Evolutionary conservation across 768 basidiomycete genomes (phyloP).

Genomic region (Clathrus columnatus): DNA sequence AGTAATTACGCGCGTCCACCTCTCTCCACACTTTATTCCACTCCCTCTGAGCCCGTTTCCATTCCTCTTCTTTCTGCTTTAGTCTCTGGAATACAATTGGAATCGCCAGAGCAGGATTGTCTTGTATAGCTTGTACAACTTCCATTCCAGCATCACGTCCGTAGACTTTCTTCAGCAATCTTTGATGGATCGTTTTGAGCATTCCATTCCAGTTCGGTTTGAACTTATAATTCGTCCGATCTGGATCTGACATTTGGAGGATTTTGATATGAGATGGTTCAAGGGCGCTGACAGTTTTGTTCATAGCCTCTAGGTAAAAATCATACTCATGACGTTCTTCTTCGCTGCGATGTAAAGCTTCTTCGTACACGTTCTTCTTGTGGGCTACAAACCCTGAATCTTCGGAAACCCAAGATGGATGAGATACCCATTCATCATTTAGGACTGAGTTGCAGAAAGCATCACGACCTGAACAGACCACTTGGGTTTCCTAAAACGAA

Average conservation of each 20-base stretch:
- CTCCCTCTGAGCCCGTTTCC: conserved; percentile 94
- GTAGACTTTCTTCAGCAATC: conserved; percentile 96
- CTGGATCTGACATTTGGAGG: conserved; percentile 65
- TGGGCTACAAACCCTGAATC: conserved; percentile 86
- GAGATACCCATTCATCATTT: conserved; percentile 98
- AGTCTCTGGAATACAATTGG: conserved; percentile 83
- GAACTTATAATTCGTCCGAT: conserved; percentile 71
- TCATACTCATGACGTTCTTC: conserved; percentile 99
- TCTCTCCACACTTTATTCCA: conserved; percentile 99
- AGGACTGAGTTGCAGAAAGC: conserved; percentile 94
- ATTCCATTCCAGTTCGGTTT: conserved; percentile 84
- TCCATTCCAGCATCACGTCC: conserved; percentile 78
- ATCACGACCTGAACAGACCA: conserved; percentile 90
- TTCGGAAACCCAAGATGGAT: conserved; percentile 92
- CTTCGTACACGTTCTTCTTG: conserved; percentile 94
- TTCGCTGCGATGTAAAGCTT: conserved; percentile 90
- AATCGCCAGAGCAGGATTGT: conserved; percentile 79
- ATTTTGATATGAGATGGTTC: conserved; percentile 91
- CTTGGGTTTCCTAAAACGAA: conserved; percentile 73
- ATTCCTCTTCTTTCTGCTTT: conserved; percentile 96
- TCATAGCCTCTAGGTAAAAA: conserved; percentile 94
- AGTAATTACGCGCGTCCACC: conserved; percentile 89
- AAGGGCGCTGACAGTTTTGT: conserved; percentile 80
- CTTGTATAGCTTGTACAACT: conserved; percentile 83
- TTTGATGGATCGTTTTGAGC: conserved; percentile 83